These are phyloP conservation scores for Dioszegia hungarica DNA, from an alignment of 768 basidiomycete genomes.

Conservation along the genomic window DNA sequence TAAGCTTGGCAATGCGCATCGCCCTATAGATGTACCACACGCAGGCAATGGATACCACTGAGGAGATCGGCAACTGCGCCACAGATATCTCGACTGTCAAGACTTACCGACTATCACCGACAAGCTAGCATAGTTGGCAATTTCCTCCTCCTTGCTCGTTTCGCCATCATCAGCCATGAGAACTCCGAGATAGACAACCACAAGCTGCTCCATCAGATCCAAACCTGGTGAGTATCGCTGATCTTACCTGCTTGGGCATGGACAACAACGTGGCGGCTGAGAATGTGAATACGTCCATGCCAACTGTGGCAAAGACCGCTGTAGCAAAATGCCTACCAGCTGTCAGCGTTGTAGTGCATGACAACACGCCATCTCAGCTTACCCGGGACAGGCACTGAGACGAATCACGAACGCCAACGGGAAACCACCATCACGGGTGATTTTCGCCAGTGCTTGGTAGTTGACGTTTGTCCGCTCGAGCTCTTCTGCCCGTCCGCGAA, in stretches of 20 bases:
- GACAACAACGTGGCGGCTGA: conserved; percentile 32
- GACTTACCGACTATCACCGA: conserved; percentile 55
- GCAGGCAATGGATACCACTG: conserved; percentile 48
- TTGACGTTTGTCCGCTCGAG: conserved; percentile 41
- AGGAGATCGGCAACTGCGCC: too few relatives aligned
- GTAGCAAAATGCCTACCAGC: conserved; percentile 28
- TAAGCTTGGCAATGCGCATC: conserved; percentile 40
- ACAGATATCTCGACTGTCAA: too few relatives aligned
- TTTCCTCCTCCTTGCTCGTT: conserved; percentile 54
- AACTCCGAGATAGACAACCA: conserved; percentile 85
- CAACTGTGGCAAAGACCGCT: conserved; percentile 44
- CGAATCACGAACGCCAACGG: conserved; percentile 45
- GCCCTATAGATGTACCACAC: conserved; percentile 58
- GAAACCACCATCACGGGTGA: conserved; percentile 49
- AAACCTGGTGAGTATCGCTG: too few relatives aligned
- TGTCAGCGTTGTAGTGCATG: too few relatives aligned
- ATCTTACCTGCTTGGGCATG: conserved; percentile 45
- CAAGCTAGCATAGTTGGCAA: conserved; percentile 67
- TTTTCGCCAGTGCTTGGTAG: conserved; percentile 47
- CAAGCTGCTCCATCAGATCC: conserved; percentile 60
- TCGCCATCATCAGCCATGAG: conserved; percentile 36
- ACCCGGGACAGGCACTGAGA: conserved; percentile 48
- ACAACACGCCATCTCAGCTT: too few relatives aligned
- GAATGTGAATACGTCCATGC: conserved; percentile 44
- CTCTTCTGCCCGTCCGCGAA: conserved; percentile 35